Percentiles rank a stretch among this genome's conserved stretches.
phyloP scores from a whole-genome alignment of 805 yeast genomes.

The Blastobotrys chiropterorum region DNA sequence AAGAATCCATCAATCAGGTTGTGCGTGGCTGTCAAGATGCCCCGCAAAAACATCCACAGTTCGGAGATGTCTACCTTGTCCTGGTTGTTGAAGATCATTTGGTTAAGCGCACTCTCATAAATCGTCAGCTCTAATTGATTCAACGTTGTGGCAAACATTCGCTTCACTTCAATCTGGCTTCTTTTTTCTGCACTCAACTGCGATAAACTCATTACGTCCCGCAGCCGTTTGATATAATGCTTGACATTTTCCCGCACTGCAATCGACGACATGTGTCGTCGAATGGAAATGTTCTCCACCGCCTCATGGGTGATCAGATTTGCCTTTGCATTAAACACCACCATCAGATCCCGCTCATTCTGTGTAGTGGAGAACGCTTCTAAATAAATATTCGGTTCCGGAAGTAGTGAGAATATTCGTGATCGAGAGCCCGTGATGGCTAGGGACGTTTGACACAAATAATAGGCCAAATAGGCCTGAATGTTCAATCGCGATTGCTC shows the following conservation, averaged over 20 bases:
- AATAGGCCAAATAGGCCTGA: conserved; percentile 8
- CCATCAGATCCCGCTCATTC: not conserved
- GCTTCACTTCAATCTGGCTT: not conserved
- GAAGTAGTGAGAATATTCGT: conserved; percentile 10
- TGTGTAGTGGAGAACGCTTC: not conserved
- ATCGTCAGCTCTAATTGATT: not conserved
- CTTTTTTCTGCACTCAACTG: not conserved
- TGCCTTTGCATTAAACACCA: not conserved
- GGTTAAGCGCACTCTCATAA: not conserved
- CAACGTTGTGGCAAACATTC: not conserved
- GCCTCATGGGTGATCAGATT: not conserved
- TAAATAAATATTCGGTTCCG: conserved; percentile 2
- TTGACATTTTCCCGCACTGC: not conserved
- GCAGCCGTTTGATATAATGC: not conserved
- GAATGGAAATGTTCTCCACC: not conserved
- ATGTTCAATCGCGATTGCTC: not conserved
- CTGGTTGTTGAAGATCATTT: not conserved
- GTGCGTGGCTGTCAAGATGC: not conserved
- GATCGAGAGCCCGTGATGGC: conserved; percentile 15
- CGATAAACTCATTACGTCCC: not conserved
- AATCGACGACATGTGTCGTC: not conserved
- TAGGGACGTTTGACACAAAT: conserved; percentile 15
- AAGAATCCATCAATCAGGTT: conserved; percentile 1
- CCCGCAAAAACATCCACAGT: not conserved
- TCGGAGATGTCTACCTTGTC: not conserved